Conservation (phyloP, 108 stramenopile species). For the Cyclotella choctawhatcheeana region DNA sequence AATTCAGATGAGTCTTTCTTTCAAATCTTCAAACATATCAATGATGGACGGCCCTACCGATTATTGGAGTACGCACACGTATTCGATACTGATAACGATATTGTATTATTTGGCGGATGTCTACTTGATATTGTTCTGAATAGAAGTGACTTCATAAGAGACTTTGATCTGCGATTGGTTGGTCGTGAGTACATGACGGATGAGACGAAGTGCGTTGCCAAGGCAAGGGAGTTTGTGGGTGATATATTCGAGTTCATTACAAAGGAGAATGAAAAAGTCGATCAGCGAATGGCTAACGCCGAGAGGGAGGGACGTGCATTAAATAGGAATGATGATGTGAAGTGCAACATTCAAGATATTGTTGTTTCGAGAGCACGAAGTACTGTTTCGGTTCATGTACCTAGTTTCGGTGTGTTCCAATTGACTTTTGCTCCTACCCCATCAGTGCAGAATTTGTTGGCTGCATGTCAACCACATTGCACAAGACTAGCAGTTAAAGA, state of each 20-base stretch:
- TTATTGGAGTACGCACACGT: conserved; percentile 18
- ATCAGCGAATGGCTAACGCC: not conserved
- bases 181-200: conserved; percentile 23
- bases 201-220: conserved; percentile 19
- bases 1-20: conserved; percentile 30
- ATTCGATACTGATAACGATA: conserved; percentile 5
- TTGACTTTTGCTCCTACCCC: conserved; percentile 16
- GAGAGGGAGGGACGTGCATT: not conserved
- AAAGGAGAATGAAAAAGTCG: conserved; percentile 24
- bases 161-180: conserved; percentile 29
- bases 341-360: conserved; percentile 32
- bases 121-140: conserved; percentile 25
- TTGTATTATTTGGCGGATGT: conserved; percentile 31
- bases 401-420: conserved; percentile 24
- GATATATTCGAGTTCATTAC: conserved; percentile 13
- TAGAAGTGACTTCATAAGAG: conserved; percentile 8
- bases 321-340: not conserved
- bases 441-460: conserved; percentile 16
- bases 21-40: conserved; percentile 18
- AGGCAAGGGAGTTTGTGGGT: conserved; percentile 29
- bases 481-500: conserved; percentile 26
- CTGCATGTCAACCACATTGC: conserved; percentile 24
- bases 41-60: conserved; percentile 18
- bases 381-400: conserved; percentile 28
- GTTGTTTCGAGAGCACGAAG: conserved; percentile 20